Base-by-base conservation (phyloP, 2,329 filamentous ascomycete genomes). In the Fusarium ambrosium region DNA sequence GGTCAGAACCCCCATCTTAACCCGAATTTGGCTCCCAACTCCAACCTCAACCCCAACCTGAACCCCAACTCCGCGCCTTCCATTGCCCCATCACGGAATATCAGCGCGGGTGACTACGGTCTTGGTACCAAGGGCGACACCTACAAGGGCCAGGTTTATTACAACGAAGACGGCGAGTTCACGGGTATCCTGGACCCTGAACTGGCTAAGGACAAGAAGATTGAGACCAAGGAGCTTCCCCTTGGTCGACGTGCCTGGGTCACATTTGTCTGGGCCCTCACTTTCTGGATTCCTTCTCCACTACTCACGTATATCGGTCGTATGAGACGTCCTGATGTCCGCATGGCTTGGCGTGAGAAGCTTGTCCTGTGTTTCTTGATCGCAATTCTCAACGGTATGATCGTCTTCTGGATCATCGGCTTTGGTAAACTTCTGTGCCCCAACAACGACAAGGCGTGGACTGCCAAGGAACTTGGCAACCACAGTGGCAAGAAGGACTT, bases 301-400 rank as follows among this genome's bases (percentile, higher is more conserved):
- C 75, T 94, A 3, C 90, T 99, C 18, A 89, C 90, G n/a, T 92
- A 88, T 69, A 80, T 98, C 68, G 97, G 97, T 36, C 94, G 96
- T 24, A 99, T 99, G 97, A 97, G 97, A 85, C 92, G 97, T 65
- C 97, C 95, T 2, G 97, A 99, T 84, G 95, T 99, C 10, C 94
- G 97, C 29, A 94, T 98, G 91, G 97, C 97, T 0, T 99, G 97
- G 97, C 91, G 97, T 83, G 97, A 99, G 80, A 99, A 99, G 84
- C 62, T 99, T 13, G 93, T 97, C 0, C 86, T 99, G 13, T 91
- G 95, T 56, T 86, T 94, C 68, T 79, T 98, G 62, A 98, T 99
- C 77, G 81, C 94, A 34, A 78, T 99, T 14, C 84, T 97, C 76
- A 99, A 99, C 83, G 95, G 81, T 43, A 80, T 90, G 32, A 90